A percentile compares a stretch with the other conserved stretches of the same genome.
These are phyloP conservation scores for Nepenthes mirabilis DNA, from an alignment of 148 eudicot genomes.

Conservation along the genomic window DNA sequence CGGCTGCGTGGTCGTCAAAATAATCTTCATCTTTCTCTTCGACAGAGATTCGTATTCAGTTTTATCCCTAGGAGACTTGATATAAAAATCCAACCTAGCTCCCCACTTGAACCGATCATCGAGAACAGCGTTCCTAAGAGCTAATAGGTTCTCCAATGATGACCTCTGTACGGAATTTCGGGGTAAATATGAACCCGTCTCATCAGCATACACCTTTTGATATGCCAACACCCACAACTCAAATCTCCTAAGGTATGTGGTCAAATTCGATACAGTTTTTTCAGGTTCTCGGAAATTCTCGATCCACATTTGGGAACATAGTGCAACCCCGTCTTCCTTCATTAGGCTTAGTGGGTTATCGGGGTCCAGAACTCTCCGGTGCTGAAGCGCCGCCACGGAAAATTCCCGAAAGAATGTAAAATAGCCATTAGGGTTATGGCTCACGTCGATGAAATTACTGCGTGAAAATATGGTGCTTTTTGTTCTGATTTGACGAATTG, in stretches of 20 bases:
- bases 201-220: slow-evolving; percentile 91
- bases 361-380: slow-evolving; percentile 38
- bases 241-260: slow-evolving; percentile 50
- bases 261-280: slow-evolving; percentile 45
- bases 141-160: slow-evolving; percentile 65
- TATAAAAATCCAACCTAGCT: slow-evolving; percentile 64
- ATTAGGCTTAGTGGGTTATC: slow-evolving; percentile 75
- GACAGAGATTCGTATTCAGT: slow-evolving; percentile 68
- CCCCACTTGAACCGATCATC: slow-evolving; percentile 87
- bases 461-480: no score
- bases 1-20: slow-evolving; percentile 73
- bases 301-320: slow-evolving; percentile 70
- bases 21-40: slow-evolving; percentile 72
- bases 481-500: no score
- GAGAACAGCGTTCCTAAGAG: slow-evolving; percentile 75
- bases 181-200: slow-evolving; percentile 69
- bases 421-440: slow-evolving; percentile 12
- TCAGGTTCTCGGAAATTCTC: slow-evolving; percentile 70
- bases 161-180: slow-evolving; percentile 52
- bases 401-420: slow-evolving; percentile 22
- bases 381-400: slow-evolving; percentile 20
- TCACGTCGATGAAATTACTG: no score
- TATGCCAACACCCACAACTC: slow-evolving; percentile 92
- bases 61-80: slow-evolving; percentile 79
- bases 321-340: slow-evolving; percentile 76